These are phyloP conservation scores for Cadophora malorum DNA, from an alignment of 2,329 filamentous ascomycete species.

Conservation along the genomic window DNA sequence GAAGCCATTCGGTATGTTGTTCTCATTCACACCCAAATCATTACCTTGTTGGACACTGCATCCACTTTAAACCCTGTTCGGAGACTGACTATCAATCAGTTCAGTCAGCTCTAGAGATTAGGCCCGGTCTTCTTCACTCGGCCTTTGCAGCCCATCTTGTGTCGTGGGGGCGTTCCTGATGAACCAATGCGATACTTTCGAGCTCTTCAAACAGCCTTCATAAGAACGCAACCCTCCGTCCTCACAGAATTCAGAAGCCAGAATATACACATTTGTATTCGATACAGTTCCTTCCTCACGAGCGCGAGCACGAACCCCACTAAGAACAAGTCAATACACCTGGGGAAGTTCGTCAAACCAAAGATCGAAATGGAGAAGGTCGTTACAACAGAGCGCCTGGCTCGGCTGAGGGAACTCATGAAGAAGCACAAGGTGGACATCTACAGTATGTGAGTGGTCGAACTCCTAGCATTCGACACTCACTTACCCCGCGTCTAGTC, in stretches of 20 bases:
- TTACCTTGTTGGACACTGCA: not conserved
- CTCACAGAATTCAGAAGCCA: slow-evolving; percentile 26
- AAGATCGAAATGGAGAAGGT: slow-evolving; percentile 72
- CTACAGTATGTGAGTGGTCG: slow-evolving; percentile 71
- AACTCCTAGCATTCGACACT: slow-evolving; percentile 32
- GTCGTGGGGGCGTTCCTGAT: slow-evolving; percentile 24
- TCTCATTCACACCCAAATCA: not conserved
- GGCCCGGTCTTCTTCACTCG: slow-evolving; percentile 19
- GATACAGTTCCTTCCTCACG: slow-evolving; percentile 34
- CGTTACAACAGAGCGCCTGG: slow-evolving; percentile 78
- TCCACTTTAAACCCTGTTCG: not conserved
- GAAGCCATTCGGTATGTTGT: not conserved
- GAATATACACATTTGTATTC: slow-evolving; percentile 36
- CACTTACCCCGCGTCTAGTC: slow-evolving; percentile 62
- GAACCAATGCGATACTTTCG: slow-evolving; percentile 40
- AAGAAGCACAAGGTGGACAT: slow-evolving; percentile 84
- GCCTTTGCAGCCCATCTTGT: slow-evolving; percentile 21
- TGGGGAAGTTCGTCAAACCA: slow-evolving; percentile 23
- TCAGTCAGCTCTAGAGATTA: not conserved
- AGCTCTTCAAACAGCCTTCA: slow-evolving; percentile 34
- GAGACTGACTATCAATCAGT: not conserved
- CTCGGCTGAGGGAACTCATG: slow-evolving; percentile 84
- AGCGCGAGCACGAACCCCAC: slow-evolving; percentile 24
- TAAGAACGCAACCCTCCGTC: slow-evolving; percentile 24
- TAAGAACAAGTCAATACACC: slow-evolving; percentile 20